A percentile compares a stretch with the other conserved stretches of the same genome.
These are phyloP conservation scores for Moricandia moricandioides DNA, from an alignment of 345 rosid species.

Conservation along the genomic window DNA sequence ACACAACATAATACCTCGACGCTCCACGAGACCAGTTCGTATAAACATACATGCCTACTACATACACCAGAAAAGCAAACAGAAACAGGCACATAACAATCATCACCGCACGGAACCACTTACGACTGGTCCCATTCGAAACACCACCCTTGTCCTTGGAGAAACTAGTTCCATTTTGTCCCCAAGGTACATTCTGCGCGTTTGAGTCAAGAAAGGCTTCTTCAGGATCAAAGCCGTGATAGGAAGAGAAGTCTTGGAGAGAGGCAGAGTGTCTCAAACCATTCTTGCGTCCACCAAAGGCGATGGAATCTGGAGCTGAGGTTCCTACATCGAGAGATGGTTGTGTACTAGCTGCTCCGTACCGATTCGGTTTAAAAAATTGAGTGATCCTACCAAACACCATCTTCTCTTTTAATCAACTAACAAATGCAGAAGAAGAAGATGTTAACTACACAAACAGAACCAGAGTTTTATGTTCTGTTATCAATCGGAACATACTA, in stretches of 20 bases:
- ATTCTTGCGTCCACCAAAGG: conserved; percentile 33
- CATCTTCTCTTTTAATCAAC: too few relatives aligned
- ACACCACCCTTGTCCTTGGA: conserved; percentile 74
- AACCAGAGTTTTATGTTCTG: too few relatives aligned
- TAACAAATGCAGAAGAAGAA: too few relatives aligned
- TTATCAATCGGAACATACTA: too few relatives aligned
- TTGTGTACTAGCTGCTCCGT: too few relatives aligned
- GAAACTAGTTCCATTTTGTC: conserved; percentile 61
- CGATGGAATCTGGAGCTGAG: too few relatives aligned
- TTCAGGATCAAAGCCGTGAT: conserved; percentile 56
- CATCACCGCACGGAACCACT: conserved; percentile 57
- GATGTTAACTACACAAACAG: too few relatives aligned
- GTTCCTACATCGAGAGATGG: too few relatives aligned
- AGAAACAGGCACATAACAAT: conserved; percentile 54
- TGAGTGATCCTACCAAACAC: too few relatives aligned
- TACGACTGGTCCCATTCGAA: conserved; percentile 45
- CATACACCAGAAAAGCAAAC: conserved; percentile 54
- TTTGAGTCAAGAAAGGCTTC: conserved; percentile 21
- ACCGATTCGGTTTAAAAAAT: too few relatives aligned
- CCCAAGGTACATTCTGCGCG: conserved; percentile 34
- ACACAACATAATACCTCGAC: conserved; percentile 82
- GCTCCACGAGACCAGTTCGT: conserved; percentile 73
- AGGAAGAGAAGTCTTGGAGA: conserved; percentile 82
- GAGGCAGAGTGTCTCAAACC: conserved; percentile 73
- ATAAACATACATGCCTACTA: conserved; percentile 54